These are phyloP conservation scores for Calonectria pseudoturangicola DNA, from an alignment of 2,329 filamentous ascomycete genomes.

Conservation along the genomic window DNA sequence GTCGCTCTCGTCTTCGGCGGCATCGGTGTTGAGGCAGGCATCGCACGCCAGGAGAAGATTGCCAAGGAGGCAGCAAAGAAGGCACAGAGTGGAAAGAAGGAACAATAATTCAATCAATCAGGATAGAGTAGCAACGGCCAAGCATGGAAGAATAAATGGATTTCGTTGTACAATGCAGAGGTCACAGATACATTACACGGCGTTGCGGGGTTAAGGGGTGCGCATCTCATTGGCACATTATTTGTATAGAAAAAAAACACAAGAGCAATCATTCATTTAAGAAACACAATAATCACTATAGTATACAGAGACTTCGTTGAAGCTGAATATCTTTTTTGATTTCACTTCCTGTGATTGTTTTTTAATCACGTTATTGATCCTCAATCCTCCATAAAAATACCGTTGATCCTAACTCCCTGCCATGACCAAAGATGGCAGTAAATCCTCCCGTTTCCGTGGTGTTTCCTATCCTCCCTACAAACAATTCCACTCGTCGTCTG, in stretches of 20 bases:
- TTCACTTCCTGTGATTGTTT: constrained; percentile 39
- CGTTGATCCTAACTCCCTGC: constrained; percentile 51
- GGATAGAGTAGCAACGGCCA: neutral
- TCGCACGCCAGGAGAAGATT: constrained; percentile 88
- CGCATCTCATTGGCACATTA: neutral
- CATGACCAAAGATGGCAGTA: constrained; percentile 49
- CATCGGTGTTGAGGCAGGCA: constrained; percentile 91
- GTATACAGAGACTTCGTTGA: neutral
- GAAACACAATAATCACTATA: neutral
- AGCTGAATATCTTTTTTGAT: constrained; percentile 40
- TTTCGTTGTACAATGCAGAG: neutral
- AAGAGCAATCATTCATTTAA: neutral
- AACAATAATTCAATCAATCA: constrained; percentile 42
- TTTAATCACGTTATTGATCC: constrained; percentile 32
- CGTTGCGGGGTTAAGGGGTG: neutral
- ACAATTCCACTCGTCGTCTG: constrained; percentile 46
- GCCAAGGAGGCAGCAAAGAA: constrained; percentile 82
- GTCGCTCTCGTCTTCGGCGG: constrained; percentile 96
- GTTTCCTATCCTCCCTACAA: constrained; percentile 43
- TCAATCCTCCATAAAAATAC: constrained; percentile 36
- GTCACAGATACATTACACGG: neutral
- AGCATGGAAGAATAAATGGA: neutral
- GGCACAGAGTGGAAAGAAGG: constrained; percentile 58
- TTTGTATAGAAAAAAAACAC: neutral
- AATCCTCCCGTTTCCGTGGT: constrained; percentile 41